A percentile compares a stretch with the other conserved stretches of the same genome.
Evolutionary conservation across 2,329 filamentous ascomycete species (phyloP).

Genomic region (Penicillium aurantiogriseum): DNA sequence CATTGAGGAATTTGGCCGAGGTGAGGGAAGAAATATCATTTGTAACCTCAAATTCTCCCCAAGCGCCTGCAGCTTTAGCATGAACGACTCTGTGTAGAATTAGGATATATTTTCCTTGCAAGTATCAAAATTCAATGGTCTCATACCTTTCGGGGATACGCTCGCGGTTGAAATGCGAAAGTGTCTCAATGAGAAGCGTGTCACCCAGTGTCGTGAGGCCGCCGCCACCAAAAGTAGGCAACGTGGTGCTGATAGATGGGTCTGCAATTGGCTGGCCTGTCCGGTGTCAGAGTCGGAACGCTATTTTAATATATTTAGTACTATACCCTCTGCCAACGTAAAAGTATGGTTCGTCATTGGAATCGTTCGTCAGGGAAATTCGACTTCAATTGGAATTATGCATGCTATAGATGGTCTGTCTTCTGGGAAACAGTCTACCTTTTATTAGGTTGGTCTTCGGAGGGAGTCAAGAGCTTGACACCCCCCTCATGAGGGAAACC

Average conservation of each 20-base stretch:
- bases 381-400: not conserved
- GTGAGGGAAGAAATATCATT: constrained; percentile 56
- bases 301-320: not conserved
- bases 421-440: not conserved
- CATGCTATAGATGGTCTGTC: not conserved
- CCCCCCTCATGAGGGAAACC: not conserved
- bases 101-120: not conserved
- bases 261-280: constrained; percentile 29
- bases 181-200: constrained; percentile 61
- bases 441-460: not conserved
- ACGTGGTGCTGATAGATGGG: constrained; percentile 22
- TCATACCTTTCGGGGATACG: constrained; percentile 57
- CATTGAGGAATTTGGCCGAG: constrained; percentile 54
- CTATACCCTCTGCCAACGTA: constrained; percentile 30
- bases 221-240: constrained; percentile 28
- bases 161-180: constrained; percentile 62
- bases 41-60: constrained; percentile 61
- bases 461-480: not conserved
- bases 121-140: no score
- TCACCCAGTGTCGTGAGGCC: constrained; percentile 53
- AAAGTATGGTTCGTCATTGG: constrained; percentile 21
- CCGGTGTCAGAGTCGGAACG: not conserved
- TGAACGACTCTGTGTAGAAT: constrained; percentile 50
- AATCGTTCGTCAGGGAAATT: not conserved
- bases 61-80: constrained; percentile 58